Base-by-base conservation (phyloP, 2,329 filamentous ascomycete species). In the Pezicula neosporulosa region DNA sequence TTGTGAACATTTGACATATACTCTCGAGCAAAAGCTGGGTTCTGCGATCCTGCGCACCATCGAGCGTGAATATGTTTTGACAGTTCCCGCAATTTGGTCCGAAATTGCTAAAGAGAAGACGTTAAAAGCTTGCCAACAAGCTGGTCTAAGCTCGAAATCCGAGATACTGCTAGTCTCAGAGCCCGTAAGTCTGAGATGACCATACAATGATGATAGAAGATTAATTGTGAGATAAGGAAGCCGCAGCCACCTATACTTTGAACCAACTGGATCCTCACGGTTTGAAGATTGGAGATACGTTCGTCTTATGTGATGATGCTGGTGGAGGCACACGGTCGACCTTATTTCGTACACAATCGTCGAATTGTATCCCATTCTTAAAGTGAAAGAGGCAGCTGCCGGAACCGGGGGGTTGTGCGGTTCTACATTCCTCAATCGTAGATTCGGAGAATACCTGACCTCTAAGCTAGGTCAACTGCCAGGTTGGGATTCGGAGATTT, bases 71-170 rank as follows among this genome's bases (percentile, higher is more conserved):
- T 79, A 78, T 52, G 71, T 82, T 45, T 65, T 81, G 28, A 81
- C 79, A 0, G 78, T 82, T 1, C 79, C 79, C 0, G 78, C 79
- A 5, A 77, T 82, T 12, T 82, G 79, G 79, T 77, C 73, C 47
- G 77, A 79, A 46, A 66, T 68, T 3, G 76, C 77, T 38, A 80
- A 77, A 45, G 70, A 77, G 37, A 73, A 72, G 44, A 81, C 77
- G 2, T 67, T 66, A 46, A 66, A 70, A 45, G 75, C 76, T 8
- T 77, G 72, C 44, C 67, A 71, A 38, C 68, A 66, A 15, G 67
- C 72, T 21, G 64, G 62, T 9, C 59, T 70, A 4, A 65, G 59
- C 5, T 52, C 59, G 2, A 61, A 62, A 18, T 55, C 62, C 1
- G 66, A 69, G 6, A 75, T 78, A 10, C 68, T 70, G 44, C 68